Percentiles rank a stretch among this genome's conserved stretches.
phyloP scores from a whole-genome alignment of 805 yeast species.

The Wickerhamia fluorescens region DNA sequence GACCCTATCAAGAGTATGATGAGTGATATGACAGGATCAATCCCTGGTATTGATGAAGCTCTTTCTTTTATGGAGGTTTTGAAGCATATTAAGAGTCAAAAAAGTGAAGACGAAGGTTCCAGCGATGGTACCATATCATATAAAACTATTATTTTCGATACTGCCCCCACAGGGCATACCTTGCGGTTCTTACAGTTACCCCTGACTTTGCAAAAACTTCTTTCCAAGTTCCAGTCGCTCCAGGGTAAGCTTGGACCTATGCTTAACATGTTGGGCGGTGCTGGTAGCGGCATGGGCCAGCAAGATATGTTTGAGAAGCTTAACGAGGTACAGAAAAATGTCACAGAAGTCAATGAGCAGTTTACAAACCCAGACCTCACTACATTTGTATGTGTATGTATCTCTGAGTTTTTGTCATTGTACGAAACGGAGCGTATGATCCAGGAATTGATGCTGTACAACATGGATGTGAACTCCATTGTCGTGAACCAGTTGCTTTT shows the following conservation, averaged over 20 bases:
- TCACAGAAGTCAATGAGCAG: slow-evolving; percentile 85
- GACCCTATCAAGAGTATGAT: slow-evolving; percentile 67
- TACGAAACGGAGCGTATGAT: slow-evolving; percentile 98
- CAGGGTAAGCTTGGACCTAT: slow-evolving; percentile 87
- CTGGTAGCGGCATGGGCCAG: slow-evolving; percentile 65
- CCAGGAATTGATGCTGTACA: slow-evolving; percentile 89
- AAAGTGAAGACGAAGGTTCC: slow-evolving; percentile 14
- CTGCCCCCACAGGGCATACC: slow-evolving; percentile 99
- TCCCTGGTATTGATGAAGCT: slow-evolving; percentile 99
- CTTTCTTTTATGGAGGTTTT: slow-evolving; percentile 95
- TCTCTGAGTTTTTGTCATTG: slow-evolving; percentile 89
- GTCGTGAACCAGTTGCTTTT: slow-evolving; percentile 90
- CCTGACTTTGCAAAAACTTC: slow-evolving; percentile 78
- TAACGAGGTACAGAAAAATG: slow-evolving; percentile 72
- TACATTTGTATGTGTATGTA: slow-evolving; percentile 94
- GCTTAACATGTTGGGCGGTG: slow-evolving; percentile 72
- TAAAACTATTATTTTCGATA: slow-evolving; percentile 91
- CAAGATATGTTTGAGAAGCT: slow-evolving; percentile 74
- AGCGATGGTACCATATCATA: slow-evolving; percentile 34
- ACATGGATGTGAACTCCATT: slow-evolving; percentile 94
- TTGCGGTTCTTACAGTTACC: slow-evolving; percentile 92
- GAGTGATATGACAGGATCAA: slow-evolving; percentile 88
- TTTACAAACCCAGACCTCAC: slow-evolving; percentile 95
- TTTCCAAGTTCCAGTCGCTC: slow-evolving; percentile 81
- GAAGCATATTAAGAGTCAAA: slow-evolving; percentile 86